These are phyloP conservation scores for Trichoderma sp. DNA, from an alignment of 2,329 filamentous ascomycete genomes.

Conservation along the genomic window DNA sequence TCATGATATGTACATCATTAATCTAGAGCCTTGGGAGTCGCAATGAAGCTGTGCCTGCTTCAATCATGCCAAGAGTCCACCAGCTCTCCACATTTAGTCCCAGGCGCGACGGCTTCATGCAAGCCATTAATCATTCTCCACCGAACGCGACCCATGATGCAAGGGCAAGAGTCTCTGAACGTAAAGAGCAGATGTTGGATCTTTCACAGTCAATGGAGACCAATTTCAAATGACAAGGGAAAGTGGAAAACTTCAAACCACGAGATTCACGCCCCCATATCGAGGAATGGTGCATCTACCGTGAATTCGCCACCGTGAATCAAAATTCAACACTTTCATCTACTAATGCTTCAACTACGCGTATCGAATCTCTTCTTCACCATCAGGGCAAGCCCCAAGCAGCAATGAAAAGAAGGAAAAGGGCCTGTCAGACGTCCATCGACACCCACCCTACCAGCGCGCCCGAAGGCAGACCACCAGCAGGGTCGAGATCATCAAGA, in stretches of 20 bases:
- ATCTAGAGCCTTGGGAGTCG: not conserved
- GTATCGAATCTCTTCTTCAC: constrained; percentile 49
- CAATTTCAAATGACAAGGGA: no score
- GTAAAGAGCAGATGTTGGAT: not conserved
- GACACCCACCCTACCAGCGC: constrained; percentile 73
- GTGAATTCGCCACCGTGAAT: not conserved
- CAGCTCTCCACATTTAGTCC: not conserved
- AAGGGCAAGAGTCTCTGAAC: not conserved
- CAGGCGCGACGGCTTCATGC: not conserved
- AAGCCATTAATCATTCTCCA: not conserved
- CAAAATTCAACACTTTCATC: not conserved
- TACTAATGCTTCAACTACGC: rapidly evolving
- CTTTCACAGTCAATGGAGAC: not conserved
- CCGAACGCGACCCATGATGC: not conserved
- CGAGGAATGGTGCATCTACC: not conserved
- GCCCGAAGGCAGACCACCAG: constrained; percentile 71
- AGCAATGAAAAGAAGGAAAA: constrained; percentile 58
- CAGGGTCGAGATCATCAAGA: constrained; percentile 88
- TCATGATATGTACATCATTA: not conserved
- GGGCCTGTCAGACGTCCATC: constrained; percentile 86
- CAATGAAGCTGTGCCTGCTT: not conserved
- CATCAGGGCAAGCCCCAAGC: constrained; percentile 45
- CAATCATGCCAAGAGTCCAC: not conserved
- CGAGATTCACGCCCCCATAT: not conserved
- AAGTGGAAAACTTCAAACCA: not conserved